A percentile compares a stretch with the other conserved stretches of the same genome.
Conservation (phyloP, 352 stramenopile genomes). For the Globisporangium iwayamae region DNA sequence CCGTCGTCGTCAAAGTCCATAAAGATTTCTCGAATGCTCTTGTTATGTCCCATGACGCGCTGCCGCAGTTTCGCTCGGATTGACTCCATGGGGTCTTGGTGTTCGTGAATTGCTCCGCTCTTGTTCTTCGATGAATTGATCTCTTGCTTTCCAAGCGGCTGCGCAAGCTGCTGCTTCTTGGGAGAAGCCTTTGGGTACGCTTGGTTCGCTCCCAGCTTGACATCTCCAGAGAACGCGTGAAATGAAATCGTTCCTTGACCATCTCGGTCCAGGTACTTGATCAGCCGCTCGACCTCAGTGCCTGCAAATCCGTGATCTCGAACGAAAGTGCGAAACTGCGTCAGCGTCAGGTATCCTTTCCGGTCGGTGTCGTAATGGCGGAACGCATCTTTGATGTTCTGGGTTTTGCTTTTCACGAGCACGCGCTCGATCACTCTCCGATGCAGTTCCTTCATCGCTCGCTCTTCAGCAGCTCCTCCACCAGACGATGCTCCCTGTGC, state of each 20-base stretch:
- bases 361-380: slow-evolving; percentile 55
- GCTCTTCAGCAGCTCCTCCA: not conserved
- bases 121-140: slow-evolving; percentile 12
- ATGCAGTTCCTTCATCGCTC: slow-evolving; percentile 38
- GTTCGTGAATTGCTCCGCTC: slow-evolving; percentile 5
- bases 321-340: slow-evolving; percentile 49
- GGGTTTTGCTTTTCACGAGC: slow-evolving; percentile 42
- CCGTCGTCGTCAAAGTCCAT: slow-evolving; percentile 61
- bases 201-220: slow-evolving; percentile 35
- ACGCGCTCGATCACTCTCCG: slow-evolving; percentile 57
- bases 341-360: slow-evolving; percentile 32
- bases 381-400: slow-evolving; percentile 68
- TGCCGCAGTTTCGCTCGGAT: slow-evolving; percentile 57
- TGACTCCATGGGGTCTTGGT: slow-evolving; percentile 41
- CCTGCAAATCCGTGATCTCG: slow-evolving; percentile 56
- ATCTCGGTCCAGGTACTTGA: slow-evolving; percentile 37
- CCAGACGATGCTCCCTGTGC: not conserved
- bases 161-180: slow-evolving; percentile 39
- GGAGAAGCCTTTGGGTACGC: slow-evolving; percentile 37
- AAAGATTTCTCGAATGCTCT: slow-evolving; percentile 71
- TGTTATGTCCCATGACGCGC: slow-evolving; percentile 65
- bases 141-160: slow-evolving; percentile 28
- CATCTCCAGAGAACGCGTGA: slow-evolving; percentile 42
- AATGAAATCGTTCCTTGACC: slow-evolving; percentile 47
- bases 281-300: slow-evolving; percentile 40